Evolutionary conservation across 768 basidiomycete genomes (phyloP), one percentile per base, ranked within the genome.

Genomic region (Boletus tomentosulus): DNA sequence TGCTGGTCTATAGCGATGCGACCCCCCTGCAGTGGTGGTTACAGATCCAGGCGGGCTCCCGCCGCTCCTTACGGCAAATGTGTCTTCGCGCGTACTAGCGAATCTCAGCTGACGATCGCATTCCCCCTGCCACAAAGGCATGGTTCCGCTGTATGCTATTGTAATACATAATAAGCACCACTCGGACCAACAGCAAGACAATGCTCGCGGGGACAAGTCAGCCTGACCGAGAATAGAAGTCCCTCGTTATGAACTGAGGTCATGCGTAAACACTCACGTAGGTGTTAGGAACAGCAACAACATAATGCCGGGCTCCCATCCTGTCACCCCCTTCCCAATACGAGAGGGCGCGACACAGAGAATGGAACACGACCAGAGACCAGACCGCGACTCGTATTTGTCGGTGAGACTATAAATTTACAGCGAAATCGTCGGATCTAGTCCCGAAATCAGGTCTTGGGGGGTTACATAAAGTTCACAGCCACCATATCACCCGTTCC

Each of bases 11-110:
- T 22, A 33, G n/a, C 12, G 11, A 27, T 46, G 45, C 37, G 45
- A 49, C 49, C 45, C 46, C 35, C 47, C 25, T 51, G 15, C 9
- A 11, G 47, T 47, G 24, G 57, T 55, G 47, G 54, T 54, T 33
- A 47, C 44, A 50, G 45, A 41, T 12, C 3, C 16, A n/a, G 9
- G 11, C 19, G 19, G 54, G 51, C 58, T 54, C 37, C 39, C 33
- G 25, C 39, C 33, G 25, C 57, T 57, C 56, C 42, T 71, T 69
- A 70, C 65, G 67, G 69, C 55, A 67, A 25, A 52, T 44, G 45
- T 53, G 54, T 51, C 44, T 55, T 54, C 51, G 46, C 49, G 43
- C 37, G 44, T 43, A 57, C 60, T 57, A 48, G 56, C 65, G 59
- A 65, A 61, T 67, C 65, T 55, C 54, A 43, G 50, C 48, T 56